Conservation (phyloP, 345 rosid species). For the Eutrema heterophyllum region DNA sequence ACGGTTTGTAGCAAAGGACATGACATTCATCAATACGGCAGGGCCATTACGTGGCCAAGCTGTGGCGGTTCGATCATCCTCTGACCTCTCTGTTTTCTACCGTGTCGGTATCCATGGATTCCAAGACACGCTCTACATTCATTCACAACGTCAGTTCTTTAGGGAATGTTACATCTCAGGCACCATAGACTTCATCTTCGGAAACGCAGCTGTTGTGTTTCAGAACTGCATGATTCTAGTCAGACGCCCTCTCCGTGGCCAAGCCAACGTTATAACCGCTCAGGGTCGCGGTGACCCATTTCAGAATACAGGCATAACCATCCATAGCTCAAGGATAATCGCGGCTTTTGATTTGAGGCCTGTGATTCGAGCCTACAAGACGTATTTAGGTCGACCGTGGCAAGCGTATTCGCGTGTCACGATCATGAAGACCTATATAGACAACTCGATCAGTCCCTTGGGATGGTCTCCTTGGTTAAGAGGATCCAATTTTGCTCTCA, state of each 20-base stretch:
- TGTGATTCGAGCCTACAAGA: constrained; percentile 34
- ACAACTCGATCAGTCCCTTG: constrained; percentile 41
- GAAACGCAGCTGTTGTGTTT: constrained; percentile 81
- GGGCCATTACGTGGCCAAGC: constrained; percentile 78
- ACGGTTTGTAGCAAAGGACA: constrained; percentile 54
- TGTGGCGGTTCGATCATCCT: constrained; percentile 77
- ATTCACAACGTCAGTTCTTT: constrained; percentile 83
- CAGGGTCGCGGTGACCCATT: constrained; percentile 71
- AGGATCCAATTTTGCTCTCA: constrained; percentile 56
- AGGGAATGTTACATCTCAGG: constrained; percentile 73
- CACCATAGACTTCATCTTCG: constrained; percentile 82
- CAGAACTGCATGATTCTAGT: constrained; percentile 64
- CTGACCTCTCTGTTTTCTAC: constrained; percentile 82
- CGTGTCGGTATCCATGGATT: constrained; percentile 68
- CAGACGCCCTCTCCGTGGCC: constrained; percentile 53
- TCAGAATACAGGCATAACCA: constrained; percentile 70
- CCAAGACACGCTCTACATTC: constrained; percentile 83
- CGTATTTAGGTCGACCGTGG: constrained; percentile 82
- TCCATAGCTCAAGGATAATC: constrained; percentile 55
- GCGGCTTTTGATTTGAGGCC: constrained; percentile 60
- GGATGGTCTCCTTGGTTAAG: constrained; percentile 73
- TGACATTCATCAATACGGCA: constrained; percentile 68
- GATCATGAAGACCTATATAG: constrained; percentile 45
- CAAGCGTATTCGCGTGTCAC: constrained; percentile 62
- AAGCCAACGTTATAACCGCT: constrained; percentile 67